Conservation (phyloP, 768 basidiomycete genomes). For the Cystobasidium ongulense region DNA sequence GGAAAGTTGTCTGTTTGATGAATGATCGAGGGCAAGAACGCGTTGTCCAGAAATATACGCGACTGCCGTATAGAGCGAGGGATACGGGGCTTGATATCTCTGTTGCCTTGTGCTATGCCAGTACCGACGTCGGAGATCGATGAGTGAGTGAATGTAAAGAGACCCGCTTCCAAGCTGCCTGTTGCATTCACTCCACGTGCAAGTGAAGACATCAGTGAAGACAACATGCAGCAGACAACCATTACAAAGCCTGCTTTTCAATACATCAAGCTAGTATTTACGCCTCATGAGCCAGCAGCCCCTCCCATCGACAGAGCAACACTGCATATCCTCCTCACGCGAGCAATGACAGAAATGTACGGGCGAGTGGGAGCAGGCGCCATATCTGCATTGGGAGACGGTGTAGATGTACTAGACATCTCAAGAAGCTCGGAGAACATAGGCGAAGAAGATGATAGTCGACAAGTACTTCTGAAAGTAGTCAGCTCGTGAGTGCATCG, state of each 20-base stretch:
- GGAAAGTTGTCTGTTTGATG: neutral
- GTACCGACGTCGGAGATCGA: too few species aligned
- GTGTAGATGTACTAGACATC: conserved; percentile 9
- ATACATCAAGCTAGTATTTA: conserved; percentile 14
- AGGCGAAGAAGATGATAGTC: neutral
- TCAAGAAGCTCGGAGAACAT: neutral
- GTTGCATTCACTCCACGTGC: neutral
- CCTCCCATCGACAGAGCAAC: conserved; percentile 14
- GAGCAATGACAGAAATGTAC: conserved; percentile 4
- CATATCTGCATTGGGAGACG: neutral
- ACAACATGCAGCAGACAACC: neutral
- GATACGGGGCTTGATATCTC: too few species aligned
- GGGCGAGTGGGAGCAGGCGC: conserved; percentile 21
- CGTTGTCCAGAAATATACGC: too few species aligned
- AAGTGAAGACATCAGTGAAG: neutral
- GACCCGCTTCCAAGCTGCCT: too few species aligned
- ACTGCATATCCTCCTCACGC: conserved; percentile 9
- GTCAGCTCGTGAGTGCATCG: neutral
- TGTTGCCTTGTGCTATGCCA: too few species aligned
- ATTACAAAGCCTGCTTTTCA: neutral
- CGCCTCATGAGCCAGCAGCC: neutral
- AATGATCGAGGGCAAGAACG: neutral
- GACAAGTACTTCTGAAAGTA: conserved; percentile 11
- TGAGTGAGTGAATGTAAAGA: too few species aligned
- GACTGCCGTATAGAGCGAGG: neutral